A percentile compares a stretch with the other conserved stretches of the same genome.
Conservation (phyloP, 2,329 filamentous ascomycete genomes). For the Madurella fahalii region DNA sequence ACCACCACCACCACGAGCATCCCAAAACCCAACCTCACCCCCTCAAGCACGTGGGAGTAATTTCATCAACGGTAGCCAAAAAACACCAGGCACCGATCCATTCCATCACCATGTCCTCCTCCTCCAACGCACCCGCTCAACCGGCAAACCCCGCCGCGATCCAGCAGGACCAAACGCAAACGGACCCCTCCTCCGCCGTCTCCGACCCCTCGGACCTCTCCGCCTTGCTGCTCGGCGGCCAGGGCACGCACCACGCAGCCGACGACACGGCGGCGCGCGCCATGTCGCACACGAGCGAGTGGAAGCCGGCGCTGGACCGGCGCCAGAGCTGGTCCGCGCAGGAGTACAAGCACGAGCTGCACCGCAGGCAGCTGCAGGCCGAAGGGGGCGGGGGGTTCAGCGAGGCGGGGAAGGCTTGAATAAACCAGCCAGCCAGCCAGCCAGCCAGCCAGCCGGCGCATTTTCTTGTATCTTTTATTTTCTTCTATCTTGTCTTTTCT, state of each 20-base stretch:
- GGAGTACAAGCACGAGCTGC: conserved; percentile 50
- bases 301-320: conserved; percentile 44
- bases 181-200: background rate
- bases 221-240: background rate
- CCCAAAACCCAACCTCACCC: background rate
- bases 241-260: background rate
- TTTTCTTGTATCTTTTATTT: background rate
- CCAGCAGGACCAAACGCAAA: background rate
- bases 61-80: no score
- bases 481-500: background rate
- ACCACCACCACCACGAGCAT: background rate
- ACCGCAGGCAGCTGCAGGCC: conserved; percentile 45
- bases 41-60: no score
- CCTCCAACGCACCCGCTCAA: background rate
- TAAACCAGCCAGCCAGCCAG: no score
- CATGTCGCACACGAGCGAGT: conserved; percentile 37
- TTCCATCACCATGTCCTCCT: background rate
- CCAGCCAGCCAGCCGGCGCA: no score
- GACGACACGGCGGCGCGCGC: conserved; percentile 29
- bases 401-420: conserved; percentile 29
- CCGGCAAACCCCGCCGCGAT: background rate
- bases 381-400: conserved; percentile 38
- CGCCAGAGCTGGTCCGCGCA: conserved; percentile 52
- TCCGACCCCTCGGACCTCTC: background rate
- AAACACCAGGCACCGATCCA: no score